These are phyloP conservation scores for Talaromyces trachyspermus DNA, from an alignment of 495 filamentous ascomycete species.

Conservation along the genomic window DNA sequence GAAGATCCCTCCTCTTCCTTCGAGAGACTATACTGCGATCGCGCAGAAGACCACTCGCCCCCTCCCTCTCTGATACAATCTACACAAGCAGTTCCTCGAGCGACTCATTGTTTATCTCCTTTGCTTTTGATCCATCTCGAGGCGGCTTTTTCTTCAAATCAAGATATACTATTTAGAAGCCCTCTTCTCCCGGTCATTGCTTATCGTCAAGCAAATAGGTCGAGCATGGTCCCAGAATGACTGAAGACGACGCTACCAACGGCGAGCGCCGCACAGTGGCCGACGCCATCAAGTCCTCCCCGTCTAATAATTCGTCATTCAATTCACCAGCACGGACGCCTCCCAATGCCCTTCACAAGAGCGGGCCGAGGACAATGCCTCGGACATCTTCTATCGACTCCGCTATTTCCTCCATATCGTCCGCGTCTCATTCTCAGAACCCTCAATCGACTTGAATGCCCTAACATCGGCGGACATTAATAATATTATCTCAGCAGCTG, in stretches of 20 bases:
- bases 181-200: background rate
- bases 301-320: conserved; percentile 2
- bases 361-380: conserved; percentile 43
- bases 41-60: no score
- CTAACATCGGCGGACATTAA: conserved; percentile 56
- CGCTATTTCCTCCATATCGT: conserved; percentile 78
- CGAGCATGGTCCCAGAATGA: conserved; percentile 9
- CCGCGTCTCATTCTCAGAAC: conserved; percentile 57
- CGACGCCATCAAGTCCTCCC: conserved; percentile 1
- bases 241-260: conserved; percentile 6
- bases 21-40: background rate
- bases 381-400: conserved; percentile 95
- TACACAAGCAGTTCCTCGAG: background rate
- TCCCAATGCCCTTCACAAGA: conserved; percentile 28
- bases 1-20: background rate
- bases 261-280: conserved; percentile 2
- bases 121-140: no score
- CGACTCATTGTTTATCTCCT: no score
- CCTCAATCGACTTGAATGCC: conserved; percentile 48
- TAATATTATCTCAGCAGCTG: conserved; percentile 70
- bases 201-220: background rate
- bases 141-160: no score
- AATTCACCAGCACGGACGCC: conserved; percentile 12
- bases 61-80: background rate
- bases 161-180: background rate